phyloP scores from a whole-genome alignment of 164 flowering plant genomes.

The Pachysandra terminalis region DNA sequence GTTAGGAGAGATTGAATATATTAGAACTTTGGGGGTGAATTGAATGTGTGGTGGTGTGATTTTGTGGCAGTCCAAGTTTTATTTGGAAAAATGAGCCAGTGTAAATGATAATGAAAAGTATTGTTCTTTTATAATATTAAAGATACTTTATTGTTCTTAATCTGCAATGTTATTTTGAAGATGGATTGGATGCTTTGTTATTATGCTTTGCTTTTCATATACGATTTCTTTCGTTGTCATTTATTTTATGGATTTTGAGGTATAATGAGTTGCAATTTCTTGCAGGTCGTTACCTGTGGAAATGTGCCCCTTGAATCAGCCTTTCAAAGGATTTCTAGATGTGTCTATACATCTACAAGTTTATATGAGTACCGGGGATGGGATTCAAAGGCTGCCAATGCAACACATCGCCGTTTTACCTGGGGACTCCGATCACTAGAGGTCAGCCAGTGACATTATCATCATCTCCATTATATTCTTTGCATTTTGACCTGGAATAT shows the following conservation, averaged over 20 bases:
- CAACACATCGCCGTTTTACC: constrained; percentile 66
- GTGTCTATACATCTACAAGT: constrained; percentile 72
- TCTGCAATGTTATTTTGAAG: no score
- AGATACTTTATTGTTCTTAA: no score
- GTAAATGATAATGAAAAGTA: no score
- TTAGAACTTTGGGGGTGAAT: background rate
- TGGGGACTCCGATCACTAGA: constrained; percentile 70
- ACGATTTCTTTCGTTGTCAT: background rate
- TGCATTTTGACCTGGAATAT: no score
- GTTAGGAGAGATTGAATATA: background rate
- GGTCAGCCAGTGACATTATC: constrained; percentile 29
- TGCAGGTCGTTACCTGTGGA: constrained; percentile 75
- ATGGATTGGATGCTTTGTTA: no score
- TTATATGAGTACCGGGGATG: constrained; percentile 74
- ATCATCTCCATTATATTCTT: background rate
- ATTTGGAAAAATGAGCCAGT: no score
- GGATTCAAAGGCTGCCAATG: constrained; percentile 70
- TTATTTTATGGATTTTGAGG: background rate
- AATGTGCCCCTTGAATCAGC: constrained; percentile 74
- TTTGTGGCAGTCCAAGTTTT: background rate
- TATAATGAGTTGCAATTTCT: background rate
- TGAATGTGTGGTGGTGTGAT: background rate
- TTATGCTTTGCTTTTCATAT: no score
- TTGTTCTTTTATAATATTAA: no score
- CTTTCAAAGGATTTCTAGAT: constrained; percentile 55